phyloP scores from a whole-genome alignment of 2,329 filamentous ascomycete species.

The Hymenoscyphus fructigenus region DNA sequence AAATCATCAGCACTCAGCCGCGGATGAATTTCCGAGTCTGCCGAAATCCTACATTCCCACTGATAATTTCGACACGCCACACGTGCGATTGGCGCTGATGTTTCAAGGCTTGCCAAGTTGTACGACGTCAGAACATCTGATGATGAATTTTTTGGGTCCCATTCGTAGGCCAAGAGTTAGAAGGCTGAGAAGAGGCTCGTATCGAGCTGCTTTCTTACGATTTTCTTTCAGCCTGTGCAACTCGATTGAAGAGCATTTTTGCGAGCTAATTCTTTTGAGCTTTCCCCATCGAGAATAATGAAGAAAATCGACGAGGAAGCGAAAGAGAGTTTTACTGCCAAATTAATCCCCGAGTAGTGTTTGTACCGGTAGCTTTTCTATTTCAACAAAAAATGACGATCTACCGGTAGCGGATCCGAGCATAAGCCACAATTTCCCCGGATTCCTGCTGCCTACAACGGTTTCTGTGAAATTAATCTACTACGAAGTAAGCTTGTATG shows the following conservation, averaged over 20 bases:
- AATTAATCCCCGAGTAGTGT: background rate
- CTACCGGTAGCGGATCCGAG: background rate
- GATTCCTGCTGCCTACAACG: background rate
- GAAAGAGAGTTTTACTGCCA: background rate
- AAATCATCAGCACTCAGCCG: background rate
- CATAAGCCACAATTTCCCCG: background rate
- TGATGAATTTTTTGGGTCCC: background rate
- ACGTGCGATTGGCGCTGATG: conserved; percentile 1
- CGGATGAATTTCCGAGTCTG: background rate
- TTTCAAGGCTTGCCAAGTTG: background rate
- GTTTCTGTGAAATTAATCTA: background rate
- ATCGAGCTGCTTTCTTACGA: background rate
- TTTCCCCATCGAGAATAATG: background rate
- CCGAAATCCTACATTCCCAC: background rate
- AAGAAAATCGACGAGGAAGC: background rate
- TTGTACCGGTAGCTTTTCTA: background rate
- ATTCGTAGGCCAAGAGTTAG: background rate
- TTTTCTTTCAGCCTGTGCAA: background rate
- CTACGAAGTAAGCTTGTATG: background rate
- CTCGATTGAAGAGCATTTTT: background rate
- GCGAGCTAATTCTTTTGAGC: background rate
- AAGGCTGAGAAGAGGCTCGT: background rate
- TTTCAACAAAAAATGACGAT: background rate
- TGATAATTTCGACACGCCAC: background rate
- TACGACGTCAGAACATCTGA: background rate